Evolutionary conservation across 352 stramenopile species (phyloP).

Genomic region (Phytophthora crassamura): DNA sequence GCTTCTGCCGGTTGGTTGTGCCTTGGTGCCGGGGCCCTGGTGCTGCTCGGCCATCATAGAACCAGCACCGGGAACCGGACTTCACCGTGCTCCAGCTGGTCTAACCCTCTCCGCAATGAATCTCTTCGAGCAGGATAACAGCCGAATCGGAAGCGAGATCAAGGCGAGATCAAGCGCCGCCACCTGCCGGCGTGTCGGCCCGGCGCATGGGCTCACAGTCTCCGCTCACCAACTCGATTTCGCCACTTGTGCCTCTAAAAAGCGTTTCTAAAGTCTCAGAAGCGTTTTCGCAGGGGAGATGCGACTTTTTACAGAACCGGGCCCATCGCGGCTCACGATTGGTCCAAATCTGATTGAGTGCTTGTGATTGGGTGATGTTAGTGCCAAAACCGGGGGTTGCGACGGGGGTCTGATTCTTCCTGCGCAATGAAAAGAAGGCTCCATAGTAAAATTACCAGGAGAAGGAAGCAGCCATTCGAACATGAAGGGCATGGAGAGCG

Average conservation of each 20-base stretch:
- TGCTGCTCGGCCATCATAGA: conserved; percentile 28
- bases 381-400: conserved; percentile 6
- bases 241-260: conserved; percentile 10
- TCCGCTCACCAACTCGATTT: conserved; percentile 13
- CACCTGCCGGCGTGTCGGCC: no score
- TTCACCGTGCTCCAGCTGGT: conserved; percentile 1
- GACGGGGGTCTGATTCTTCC: conserved; percentile 13
- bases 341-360: no score
- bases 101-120: conserved; percentile 22
- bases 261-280: neutral
- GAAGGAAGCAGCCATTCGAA: neutral
- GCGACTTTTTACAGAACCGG: conserved; percentile 12
- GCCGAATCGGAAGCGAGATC: no score
- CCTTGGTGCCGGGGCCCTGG: conserved; percentile 8
- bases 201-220: no score
- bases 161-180: no score
- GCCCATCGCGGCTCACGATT: neutral
- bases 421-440: neutral
- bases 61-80: conserved; percentile 12
- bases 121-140: conserved; percentile 16
- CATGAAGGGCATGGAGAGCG: conserved; percentile 41
- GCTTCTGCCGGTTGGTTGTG: conserved; percentile 3
- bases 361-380: neutral
- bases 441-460: conserved; percentile 18
- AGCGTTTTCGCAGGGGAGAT: conserved; percentile 20